Base-by-base conservation (phyloP, 805 yeast species). In the Hanseniaspora vineae region DNA sequence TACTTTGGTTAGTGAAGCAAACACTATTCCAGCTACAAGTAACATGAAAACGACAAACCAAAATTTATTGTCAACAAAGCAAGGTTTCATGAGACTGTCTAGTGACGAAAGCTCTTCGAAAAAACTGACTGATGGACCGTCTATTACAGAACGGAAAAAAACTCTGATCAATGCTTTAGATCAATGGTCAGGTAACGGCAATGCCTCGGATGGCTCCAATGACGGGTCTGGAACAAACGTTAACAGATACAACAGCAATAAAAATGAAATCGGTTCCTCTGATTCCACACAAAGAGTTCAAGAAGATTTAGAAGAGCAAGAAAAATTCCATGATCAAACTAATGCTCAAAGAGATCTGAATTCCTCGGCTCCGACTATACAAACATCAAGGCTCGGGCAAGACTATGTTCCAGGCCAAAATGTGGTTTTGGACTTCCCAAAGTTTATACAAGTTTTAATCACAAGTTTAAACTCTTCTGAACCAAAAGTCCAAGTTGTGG, bases 361-460 rank as follows among this genome's bases (percentile, higher is more conserved):
- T 9, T 17, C 19, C 14, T 20, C 31, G 2, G 31, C 9, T 8
- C 45, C 31, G 32, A 13, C 31, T 14, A 29, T n/a, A 15, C 14
- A 15, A 18, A 32, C 15, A 3, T 11, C 12, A 13, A 29, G 14
- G 13, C 70, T 74, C 44, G 82, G 79, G 20, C 83, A 75, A 6
- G 59, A 76, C 14, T 79, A 83, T 58, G 69, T 77, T 37, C 80
- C 83, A 1, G 86, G 88, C 3, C 96, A 88, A 61, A 95, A 89
- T 59, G 78, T 88, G 18, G 78, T 75, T 49, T 71, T 90, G 32
- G 90, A 88, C 64, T 85, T 78, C 56, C 78, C 90, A 5, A 81
- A 78, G 53, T 80, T 90, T 42, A 80, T 88, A 35, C 86, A 81
- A 44, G 86, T 90, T 39, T 63, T 92, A 44, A 76, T 90, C n/a